Percentiles rank a stretch among this genome's conserved stretches.
Evolutionary conservation across 768 basidiomycete species (phyloP).

Genomic region (Chlorophyllum brunneum): DNA sequence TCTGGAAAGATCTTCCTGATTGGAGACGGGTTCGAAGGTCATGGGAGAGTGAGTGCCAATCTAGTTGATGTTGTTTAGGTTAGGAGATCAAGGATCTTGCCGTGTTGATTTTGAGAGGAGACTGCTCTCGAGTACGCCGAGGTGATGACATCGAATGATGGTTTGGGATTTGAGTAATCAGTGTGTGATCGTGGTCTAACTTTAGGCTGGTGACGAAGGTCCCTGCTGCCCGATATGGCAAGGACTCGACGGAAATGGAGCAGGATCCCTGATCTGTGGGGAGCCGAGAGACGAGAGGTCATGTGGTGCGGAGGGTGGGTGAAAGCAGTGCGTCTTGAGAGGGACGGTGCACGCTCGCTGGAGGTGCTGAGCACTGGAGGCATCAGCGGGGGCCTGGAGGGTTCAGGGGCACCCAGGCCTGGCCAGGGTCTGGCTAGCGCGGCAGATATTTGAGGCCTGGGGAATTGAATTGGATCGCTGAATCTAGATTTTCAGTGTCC

Average conservation of each 20-base stretch:
- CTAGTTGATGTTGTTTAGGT: neutral
- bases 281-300: too few species aligned
- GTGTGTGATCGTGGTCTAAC: neutral
- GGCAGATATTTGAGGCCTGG: neutral
- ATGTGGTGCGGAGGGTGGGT: too few species aligned
- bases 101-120: neutral
- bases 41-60: constrained; percentile 5
- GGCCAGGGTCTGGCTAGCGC: neutral
- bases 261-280: constrained; percentile 5
- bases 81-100: constrained; percentile 7
- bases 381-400: too few species aligned
- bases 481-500: neutral
- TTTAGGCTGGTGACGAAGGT: neutral
- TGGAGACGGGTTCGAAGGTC: constrained; percentile 4
- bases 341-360: too few species aligned
- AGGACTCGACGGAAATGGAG: neutral
- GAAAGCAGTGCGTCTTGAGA: too few species aligned
- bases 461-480: neutral
- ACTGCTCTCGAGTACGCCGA: too few species aligned
- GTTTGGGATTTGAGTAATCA: neutral
- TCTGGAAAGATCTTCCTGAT: constrained; percentile 10
- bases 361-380: too few species aligned
- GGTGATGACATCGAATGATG: too few species aligned
- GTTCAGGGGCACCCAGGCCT: too few species aligned
- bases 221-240: neutral